These are phyloP conservation scores for Irineochytrium annulatum DNA, from an alignment of 192 early-diverging fungal genomes.

Conservation along the genomic window DNA sequence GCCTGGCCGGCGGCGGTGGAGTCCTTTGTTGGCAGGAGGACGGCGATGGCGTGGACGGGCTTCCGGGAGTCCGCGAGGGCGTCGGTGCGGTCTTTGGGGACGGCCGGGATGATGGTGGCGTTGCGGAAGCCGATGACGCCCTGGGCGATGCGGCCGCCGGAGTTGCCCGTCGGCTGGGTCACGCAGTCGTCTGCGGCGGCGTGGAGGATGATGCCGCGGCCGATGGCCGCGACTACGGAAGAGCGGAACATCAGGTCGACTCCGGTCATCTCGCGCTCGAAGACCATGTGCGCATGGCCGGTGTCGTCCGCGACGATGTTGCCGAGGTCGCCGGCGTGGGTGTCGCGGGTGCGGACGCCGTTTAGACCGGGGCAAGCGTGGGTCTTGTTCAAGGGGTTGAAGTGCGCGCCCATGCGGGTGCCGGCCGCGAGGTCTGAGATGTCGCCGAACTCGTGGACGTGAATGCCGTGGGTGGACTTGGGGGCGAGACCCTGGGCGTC, in stretches of 20 bases:
- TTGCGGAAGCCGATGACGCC: slow-evolving; percentile 22
- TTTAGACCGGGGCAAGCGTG: slow-evolving; percentile 32
- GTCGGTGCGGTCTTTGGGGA: too few relatives aligned
- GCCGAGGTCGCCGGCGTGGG: slow-evolving; percentile 33
- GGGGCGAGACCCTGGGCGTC: slow-evolving; percentile 9
- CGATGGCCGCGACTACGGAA: slow-evolving; percentile 14
- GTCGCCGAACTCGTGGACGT: slow-evolving; percentile 22
- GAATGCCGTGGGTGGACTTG: slow-evolving; percentile 15
- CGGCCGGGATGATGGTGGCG: too few relatives aligned
- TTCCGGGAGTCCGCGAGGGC: too few relatives aligned
- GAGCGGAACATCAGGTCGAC: background rate
- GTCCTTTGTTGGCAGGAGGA: background rate
- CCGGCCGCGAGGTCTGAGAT: slow-evolving; percentile 9
- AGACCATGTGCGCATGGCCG: slow-evolving; percentile 4
- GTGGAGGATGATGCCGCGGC: slow-evolving; percentile 28
- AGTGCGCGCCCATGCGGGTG: slow-evolving; percentile 15
- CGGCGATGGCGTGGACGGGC: background rate
- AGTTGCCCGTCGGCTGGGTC: slow-evolving; percentile 30
- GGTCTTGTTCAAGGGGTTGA: slow-evolving; percentile 23
- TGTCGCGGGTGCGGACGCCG: too few relatives aligned
- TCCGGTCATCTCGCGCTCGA: too few relatives aligned
- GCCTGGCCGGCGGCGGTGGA: background rate
- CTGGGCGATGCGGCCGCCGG: slow-evolving; percentile 23
- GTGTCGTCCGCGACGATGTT: slow-evolving; percentile 18
- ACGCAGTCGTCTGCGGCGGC: slow-evolving; percentile 26